Evolutionary conservation across 768 basidiomycete genomes (phyloP).

Genomic region (Lactarius deliciosus): DNA sequence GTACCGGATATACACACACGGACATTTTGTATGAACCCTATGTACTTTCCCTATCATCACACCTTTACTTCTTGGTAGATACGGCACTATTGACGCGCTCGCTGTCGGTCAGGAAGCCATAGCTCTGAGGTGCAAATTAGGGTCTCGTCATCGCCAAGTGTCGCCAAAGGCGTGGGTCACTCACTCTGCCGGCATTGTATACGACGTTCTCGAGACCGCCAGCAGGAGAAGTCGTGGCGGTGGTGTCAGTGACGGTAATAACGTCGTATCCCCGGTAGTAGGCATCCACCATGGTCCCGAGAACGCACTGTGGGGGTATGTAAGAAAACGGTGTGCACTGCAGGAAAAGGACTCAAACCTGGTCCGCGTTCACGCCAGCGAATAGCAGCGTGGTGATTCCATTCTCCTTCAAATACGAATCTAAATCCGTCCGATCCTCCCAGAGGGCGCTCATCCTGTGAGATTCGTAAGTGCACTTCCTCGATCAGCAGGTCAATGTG

Average conservation of each 20-base stretch:
- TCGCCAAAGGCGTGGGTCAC: conserved; percentile 29
- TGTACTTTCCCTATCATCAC: background rate
- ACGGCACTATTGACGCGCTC: background rate
- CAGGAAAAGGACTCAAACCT: conserved; percentile 40
- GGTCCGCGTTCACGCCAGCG: conserved; percentile 66
- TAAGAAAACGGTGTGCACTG: background rate
- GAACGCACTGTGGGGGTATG: conserved; percentile 51
- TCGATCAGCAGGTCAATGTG: background rate
- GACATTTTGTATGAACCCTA: background rate
- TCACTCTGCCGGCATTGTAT: conserved; percentile 55
- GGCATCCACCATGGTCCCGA: conserved; percentile 61
- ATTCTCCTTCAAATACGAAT: conserved; percentile 60
- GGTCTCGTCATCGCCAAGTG: background rate
- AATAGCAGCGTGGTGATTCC: conserved; percentile 63
- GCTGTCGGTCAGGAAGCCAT: conserved; percentile 21
- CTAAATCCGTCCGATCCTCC: conserved; percentile 62
- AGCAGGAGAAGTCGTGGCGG: conserved; percentile 60
- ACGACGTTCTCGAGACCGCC: conserved; percentile 57
- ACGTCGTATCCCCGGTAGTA: conserved; percentile 67
- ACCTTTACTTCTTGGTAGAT: background rate
- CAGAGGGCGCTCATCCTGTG: conserved; percentile 63
- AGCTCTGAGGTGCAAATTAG: conserved; percentile 2
- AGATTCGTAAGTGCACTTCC: background rate
- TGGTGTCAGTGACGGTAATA: conserved; percentile 55
- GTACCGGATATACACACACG: background rate